A percentile compares a stretch with the other conserved stretches of the same genome.
Conservation (phyloP, 805 yeast species). For the Komagataella phaffii region DNA sequence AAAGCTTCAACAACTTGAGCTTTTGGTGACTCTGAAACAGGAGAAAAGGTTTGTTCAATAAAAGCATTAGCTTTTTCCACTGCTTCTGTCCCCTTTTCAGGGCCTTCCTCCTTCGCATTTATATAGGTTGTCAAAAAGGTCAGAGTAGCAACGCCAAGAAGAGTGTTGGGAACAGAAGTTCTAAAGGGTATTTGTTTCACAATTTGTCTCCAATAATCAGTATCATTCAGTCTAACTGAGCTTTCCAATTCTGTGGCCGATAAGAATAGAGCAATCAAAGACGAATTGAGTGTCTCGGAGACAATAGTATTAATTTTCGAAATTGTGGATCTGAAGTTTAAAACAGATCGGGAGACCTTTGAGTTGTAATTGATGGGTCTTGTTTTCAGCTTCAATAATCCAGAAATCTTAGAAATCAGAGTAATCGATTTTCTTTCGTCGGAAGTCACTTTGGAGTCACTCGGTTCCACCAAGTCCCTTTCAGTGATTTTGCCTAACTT, state of each 20-base stretch:
- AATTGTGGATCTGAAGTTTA: slow-evolving; percentile 54
- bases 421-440: slow-evolving; percentile 19
- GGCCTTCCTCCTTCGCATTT: slow-evolving; percentile 1
- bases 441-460: slow-evolving; percentile 14
- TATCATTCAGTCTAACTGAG: slow-evolving; percentile 23
- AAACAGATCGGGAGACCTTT: slow-evolving; percentile 53
- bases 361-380: slow-evolving; percentile 47
- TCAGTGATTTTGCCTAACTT: slow-evolving; percentile 20
- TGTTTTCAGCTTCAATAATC: slow-evolving; percentile 30
- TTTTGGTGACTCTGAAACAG: slow-evolving; percentile 9
- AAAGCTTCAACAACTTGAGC: slow-evolving; percentile 10
- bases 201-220: slow-evolving; percentile 45
- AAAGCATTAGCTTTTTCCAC: slow-evolving; percentile 4
- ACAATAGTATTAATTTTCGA: slow-evolving; percentile 35
- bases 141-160: slow-evolving; percentile 48
- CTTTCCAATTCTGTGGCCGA: slow-evolving; percentile 28
- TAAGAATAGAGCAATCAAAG: slow-evolving; percentile 33
- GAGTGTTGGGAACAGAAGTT: slow-evolving; percentile 39
- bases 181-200: slow-evolving; percentile 50
- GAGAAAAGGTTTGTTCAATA: slow-evolving; percentile 8
- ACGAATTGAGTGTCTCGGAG: slow-evolving; percentile 41
- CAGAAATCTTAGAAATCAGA: slow-evolving; percentile 33
- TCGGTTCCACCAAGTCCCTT: slow-evolving; percentile 25
- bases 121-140: slow-evolving; percentile 28
- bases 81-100: slow-evolving; percentile 1